Evolutionary conservation across 768 basidiomycete species (phyloP).

Genomic region (Pholiota molesta): DNA sequence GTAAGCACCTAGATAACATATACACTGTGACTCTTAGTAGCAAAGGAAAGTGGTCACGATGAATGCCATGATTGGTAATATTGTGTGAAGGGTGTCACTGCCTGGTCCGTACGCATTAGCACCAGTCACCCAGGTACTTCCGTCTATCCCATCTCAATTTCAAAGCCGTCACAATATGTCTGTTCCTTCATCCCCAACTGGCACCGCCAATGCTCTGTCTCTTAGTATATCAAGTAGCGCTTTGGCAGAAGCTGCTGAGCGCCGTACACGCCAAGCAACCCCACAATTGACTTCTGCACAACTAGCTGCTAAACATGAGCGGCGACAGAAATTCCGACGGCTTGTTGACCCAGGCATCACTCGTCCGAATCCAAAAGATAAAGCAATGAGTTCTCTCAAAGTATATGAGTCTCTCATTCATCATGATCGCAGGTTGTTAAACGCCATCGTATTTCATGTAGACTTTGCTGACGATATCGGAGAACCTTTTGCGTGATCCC

Average conservation of each 20-base stretch:
- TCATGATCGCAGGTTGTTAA: constrained; percentile 15
- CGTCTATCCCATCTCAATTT: not conserved
- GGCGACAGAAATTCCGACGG: constrained; percentile 71
- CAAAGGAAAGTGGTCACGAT: too few species aligned
- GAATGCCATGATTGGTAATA: too few species aligned
- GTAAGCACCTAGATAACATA: too few species aligned
- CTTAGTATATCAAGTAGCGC: constrained; percentile 34
- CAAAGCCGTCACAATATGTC: constrained; percentile 13
- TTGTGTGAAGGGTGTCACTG: too few species aligned
- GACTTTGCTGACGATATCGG: constrained; percentile 69
- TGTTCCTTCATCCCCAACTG: constrained; percentile 12
- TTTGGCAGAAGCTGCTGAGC: constrained; percentile 48
- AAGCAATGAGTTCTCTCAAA: constrained; percentile 65
- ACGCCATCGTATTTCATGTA: constrained; percentile 31
- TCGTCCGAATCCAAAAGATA: constrained; percentile 66
- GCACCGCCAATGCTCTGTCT: not conserved
- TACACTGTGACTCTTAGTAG: too few species aligned
- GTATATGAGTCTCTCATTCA: constrained; percentile 39
- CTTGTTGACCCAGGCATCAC: constrained; percentile 80
- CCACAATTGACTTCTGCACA: constrained; percentile 40
- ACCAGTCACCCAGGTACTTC: too few species aligned
- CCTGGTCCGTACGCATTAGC: too few species aligned
- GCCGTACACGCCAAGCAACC: constrained; percentile 37
- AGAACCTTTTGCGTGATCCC: constrained; percentile 76
- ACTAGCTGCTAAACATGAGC: constrained; percentile 58